Conservation (phyloP, 108 stramenopile species). For the Cyclotella atomus region DNA sequence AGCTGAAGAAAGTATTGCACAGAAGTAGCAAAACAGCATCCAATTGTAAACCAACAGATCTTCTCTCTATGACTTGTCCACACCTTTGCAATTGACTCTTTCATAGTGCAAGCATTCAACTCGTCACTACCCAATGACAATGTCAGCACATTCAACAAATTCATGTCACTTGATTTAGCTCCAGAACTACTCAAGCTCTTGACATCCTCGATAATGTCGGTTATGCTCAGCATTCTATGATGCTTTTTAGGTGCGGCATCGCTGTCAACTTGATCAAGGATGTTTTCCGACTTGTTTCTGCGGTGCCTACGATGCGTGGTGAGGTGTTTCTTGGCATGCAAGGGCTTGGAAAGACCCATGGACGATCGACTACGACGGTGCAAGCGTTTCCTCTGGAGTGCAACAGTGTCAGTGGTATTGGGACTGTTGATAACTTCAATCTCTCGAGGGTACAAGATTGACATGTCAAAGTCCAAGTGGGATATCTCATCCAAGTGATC, state of each 20-base stretch:
- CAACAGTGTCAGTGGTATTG: neutral
- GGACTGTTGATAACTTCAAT: neutral
- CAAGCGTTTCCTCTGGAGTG: neutral
- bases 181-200: neutral
- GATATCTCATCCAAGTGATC: constrained; percentile 10
- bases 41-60: constrained; percentile 7
- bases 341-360: neutral
- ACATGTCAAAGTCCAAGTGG: constrained; percentile 25
- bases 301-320: neutral
- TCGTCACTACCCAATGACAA: neutral
- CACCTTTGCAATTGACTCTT: neutral
- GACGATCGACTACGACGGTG: constrained; percentile 2
- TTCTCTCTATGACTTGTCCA: neutral
- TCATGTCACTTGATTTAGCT: neutral
- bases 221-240: neutral
- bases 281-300: constrained; percentile 7
- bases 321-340: neutral
- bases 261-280: too few species aligned
- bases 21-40: neutral
- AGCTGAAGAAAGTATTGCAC: neutral
- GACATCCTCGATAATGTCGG: constrained; percentile 3
- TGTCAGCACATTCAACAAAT: neutral
- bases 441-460: constrained; percentile 6
- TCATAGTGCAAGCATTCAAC: neutral
- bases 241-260: neutral